Conservation (phyloP, 2,329 filamentous ascomycete genomes). For the Diplodia sapinea region DNA sequence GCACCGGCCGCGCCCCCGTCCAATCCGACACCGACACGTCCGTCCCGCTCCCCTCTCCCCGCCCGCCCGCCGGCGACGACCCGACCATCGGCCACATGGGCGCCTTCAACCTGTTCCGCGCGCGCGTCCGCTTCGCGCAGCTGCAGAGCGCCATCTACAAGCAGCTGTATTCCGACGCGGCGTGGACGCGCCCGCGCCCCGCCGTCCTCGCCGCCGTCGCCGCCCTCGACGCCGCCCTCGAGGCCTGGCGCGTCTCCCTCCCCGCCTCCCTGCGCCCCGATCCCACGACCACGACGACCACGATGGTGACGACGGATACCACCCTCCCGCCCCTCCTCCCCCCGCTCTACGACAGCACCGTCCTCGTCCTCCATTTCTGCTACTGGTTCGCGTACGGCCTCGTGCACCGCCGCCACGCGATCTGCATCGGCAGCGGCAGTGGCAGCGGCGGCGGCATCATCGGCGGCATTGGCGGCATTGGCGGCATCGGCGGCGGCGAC, state of each 20-base stretch:
- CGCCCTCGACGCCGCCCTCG: conserved; percentile 5
- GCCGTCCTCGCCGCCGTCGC: not conserved
- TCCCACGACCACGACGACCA: no score
- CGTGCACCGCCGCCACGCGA: conserved; percentile 3
- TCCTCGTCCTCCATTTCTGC: conserved; percentile 7
- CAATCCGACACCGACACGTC: conserved; percentile 3
- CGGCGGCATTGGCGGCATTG: no score
- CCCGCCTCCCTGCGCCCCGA: not conserved
- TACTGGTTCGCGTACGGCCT: conserved; percentile 9
- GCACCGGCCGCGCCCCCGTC: conserved; percentile 4
- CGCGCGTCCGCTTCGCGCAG: not conserved
- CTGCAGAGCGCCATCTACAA: conserved; percentile 7
- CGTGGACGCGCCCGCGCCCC: not conserved
- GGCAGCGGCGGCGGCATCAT: no score
- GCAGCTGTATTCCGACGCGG: conserved; percentile 5
- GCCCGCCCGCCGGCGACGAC: not conserved
- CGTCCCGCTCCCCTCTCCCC: not conserved
- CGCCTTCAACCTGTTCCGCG: not conserved
- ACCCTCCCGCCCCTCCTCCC: no score
- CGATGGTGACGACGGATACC: not conserved
- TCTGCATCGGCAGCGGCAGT: not conserved
- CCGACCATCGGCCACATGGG: not conserved
- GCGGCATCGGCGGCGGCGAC: no score
- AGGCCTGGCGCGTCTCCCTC: not conserved
- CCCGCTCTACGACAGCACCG: no score